phyloP scores from a whole-genome alignment of 352 stramenopile species.

The Globisporangium iwayamae region DNA sequence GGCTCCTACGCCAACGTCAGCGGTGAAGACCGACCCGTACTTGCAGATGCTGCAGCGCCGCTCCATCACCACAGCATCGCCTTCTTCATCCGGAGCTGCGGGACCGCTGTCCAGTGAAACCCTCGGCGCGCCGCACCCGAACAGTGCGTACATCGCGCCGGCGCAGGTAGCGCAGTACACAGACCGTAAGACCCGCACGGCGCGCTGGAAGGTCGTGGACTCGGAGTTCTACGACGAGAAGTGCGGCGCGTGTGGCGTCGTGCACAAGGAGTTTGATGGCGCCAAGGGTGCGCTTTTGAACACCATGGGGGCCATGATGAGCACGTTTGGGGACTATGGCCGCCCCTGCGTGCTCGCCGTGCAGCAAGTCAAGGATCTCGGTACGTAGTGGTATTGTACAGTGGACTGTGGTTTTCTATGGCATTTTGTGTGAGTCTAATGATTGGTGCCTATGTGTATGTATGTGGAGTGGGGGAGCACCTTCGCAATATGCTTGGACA shows the following conservation, averaged over 20 bases:
- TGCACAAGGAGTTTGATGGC: constrained; percentile 41
- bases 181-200: constrained; percentile 37
- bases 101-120: not conserved
- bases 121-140: constrained; percentile 31
- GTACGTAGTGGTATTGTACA: constrained; percentile 20
- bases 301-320: constrained; percentile 82
- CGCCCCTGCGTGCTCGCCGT: constrained; percentile 55
- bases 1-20: not conserved
- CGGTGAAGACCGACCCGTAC: constrained; percentile 61
- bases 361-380: constrained; percentile 49
- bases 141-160: constrained; percentile 60
- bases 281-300: constrained; percentile 43
- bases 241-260: constrained; percentile 49
- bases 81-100: not conserved
- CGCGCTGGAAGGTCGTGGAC: constrained; percentile 71
- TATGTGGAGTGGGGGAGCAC: constrained; percentile 46
- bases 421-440: not conserved
- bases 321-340: constrained; percentile 69
- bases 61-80: constrained; percentile 31
- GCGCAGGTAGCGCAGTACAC: constrained; percentile 48
- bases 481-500: constrained; percentile 34
- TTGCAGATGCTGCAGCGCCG: constrained; percentile 78
- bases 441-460: constrained; percentile 1
- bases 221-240: constrained; percentile 62
- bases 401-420: not conserved